These are phyloP conservation scores for Aquilaria agallochum DNA, from an alignment of 441 rosid species.

Conservation along the genomic window DNA sequence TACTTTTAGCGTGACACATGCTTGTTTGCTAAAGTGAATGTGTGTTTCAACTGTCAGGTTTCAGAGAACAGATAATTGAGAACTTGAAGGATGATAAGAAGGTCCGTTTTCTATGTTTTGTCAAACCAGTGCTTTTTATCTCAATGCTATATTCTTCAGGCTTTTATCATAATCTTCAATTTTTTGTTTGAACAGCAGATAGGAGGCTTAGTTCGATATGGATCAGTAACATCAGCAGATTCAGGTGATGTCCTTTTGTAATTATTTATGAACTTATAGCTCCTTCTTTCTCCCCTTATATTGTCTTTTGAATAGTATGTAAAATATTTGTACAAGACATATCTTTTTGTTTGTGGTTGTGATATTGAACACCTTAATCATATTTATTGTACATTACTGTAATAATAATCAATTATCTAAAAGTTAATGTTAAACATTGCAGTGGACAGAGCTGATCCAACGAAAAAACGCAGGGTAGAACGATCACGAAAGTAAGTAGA, in stretches of 20 bases:
- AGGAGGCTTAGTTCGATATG: constrained; percentile 46
- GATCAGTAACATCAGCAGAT: constrained; percentile 51
- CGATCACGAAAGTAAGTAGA: constrained; percentile 64
- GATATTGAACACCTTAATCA: no score
- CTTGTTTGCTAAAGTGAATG: no score
- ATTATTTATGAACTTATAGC: constrained; percentile 2
- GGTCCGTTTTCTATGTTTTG: constrained; percentile 28
- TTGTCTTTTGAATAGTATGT: background rate
- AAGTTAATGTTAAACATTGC: constrained; percentile 20
- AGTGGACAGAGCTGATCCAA: constrained; percentile 62
- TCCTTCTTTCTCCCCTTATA: constrained; percentile 4
- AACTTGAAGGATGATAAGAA: constrained; percentile 56
- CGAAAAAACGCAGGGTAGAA: constrained; percentile 76
- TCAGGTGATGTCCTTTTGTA: constrained; percentile 35
- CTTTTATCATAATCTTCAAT: constrained; percentile 7
- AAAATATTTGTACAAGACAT: background rate
- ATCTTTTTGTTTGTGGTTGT: no score
- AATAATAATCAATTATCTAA: background rate
- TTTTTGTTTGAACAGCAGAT: constrained; percentile 27
- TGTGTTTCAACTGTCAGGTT: constrained; percentile 32
- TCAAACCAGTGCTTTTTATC: background rate
- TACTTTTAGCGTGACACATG: no score
- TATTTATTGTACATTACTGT: no score
- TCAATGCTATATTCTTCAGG: constrained; percentile 7
- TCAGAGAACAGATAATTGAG: constrained; percentile 52